Base-by-base conservation (phyloP, 495 filamentous ascomycete genomes). In the Patellaria atrata region DNA sequence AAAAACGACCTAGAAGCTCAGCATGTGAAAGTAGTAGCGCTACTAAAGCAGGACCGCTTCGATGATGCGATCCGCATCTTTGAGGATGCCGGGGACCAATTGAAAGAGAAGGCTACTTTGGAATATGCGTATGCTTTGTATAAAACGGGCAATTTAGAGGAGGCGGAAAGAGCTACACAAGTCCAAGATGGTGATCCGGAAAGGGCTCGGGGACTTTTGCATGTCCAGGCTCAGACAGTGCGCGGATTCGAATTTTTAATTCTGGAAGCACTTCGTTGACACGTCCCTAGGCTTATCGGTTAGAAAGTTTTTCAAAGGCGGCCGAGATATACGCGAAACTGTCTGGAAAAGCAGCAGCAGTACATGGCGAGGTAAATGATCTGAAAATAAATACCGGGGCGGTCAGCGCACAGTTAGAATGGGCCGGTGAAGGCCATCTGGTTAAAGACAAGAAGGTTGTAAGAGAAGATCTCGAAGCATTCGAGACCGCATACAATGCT, bases 71-170 rank as follows among this genome's bases (percentile, higher is more conserved):
- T 93, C 30, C 74, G 72, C 27, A 70, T 73, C 21, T 67, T 96
- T 37, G 73, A 83, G 49, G 70, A 75, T 23, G 77, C 68, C 27
- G 80, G 78, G 22, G 64, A 78, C 44, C 57, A 54, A 32, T 54
- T 94, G 37, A 78, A 78, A 51, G 61, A 74, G 30, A 54, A 52
- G 22, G 86, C 79, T 17, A 48, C 62, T 8, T 56, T 93, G 27
- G 89, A 94, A 58, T 79, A 79, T 53, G 81, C 83, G 3, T 99
- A 99, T 65, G 77, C 80, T 12, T 63, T 93, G 14, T 99, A 96
- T 60, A 94, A 91, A 52, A 67, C 71, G 8, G 85, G 85, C 17
- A 58, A 75, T 25, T 62, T 80, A n/a, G 63, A 69, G 12, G 71
- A 81, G 45, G 86, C 89, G n/a, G 65, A 62, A 6, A 53, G 66